Percentiles rank a stretch among this genome's conserved stretches.
Evolutionary conservation across 331 rosid species (phyloP).

Genomic region (Pyrus hybrid): DNA sequence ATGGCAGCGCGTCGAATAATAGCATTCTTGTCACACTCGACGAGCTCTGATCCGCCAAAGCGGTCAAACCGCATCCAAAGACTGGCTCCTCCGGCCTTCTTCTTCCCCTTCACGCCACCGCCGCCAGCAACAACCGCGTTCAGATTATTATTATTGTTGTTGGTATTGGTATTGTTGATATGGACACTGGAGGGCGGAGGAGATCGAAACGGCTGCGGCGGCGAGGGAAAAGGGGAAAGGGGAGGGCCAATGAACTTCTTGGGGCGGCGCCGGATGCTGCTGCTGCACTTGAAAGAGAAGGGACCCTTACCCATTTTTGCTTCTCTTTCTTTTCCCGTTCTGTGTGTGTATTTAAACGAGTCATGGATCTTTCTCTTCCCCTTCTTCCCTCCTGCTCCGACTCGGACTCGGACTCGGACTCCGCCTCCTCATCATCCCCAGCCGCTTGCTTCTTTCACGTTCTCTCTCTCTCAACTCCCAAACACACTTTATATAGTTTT

Average conservation of each 20-base stretch:
- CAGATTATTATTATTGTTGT: neutral
- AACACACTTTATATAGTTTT: no score
- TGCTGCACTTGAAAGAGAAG: slow-evolving; percentile 30
- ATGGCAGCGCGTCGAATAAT: slow-evolving; percentile 62
- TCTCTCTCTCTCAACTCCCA: no score
- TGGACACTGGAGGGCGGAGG: neutral
- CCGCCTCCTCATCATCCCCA: neutral
- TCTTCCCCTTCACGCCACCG: slow-evolving; percentile 43
- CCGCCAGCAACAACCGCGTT: slow-evolving; percentile 3
- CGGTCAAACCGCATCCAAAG: slow-evolving; percentile 68
- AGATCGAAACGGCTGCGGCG: neutral
- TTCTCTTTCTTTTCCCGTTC: neutral
- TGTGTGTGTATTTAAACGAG: no score
- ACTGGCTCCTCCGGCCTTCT: slow-evolving; percentile 31
- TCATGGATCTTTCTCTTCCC: no score
- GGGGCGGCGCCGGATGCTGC: slow-evolving; percentile 27
- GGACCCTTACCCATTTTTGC: slow-evolving; percentile 41
- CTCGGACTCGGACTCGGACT: neutral
- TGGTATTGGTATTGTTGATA: neutral
- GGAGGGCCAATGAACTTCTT: slow-evolving; percentile 20
- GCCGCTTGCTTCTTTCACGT: neutral
- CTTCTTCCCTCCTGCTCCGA: neutral
- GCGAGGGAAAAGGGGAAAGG: neutral
- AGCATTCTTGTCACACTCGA: slow-evolving; percentile 69
- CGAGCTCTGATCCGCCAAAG: slow-evolving; percentile 54